Percentiles rank a stretch among this genome's conserved stretches.
Evolutionary conservation across 2,329 filamentous ascomycete species (phyloP).

Genomic region (Coniochaeta sp.): DNA sequence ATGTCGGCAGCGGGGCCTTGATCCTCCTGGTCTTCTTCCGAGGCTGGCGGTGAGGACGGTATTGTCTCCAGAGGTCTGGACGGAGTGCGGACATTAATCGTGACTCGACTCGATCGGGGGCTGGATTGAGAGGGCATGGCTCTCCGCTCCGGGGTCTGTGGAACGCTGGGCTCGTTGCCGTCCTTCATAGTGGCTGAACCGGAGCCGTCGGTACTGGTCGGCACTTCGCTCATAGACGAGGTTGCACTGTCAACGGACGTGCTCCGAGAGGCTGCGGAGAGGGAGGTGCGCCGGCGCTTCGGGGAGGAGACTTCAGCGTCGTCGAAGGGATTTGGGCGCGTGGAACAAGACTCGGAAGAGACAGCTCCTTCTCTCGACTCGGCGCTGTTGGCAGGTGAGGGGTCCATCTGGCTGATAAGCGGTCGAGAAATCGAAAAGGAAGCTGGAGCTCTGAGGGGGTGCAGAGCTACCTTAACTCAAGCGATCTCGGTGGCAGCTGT

Average conservation of each 20-base stretch:
- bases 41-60: conserved; percentile 37
- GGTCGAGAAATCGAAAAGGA: conserved; percentile 26
- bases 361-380: conserved; percentile 51
- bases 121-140: conserved; percentile 22
- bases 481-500: conserved; percentile 45
- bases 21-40: conserved; percentile 11
- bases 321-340: conserved; percentile 58
- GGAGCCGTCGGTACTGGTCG: not conserved
- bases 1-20: conserved; percentile 4
- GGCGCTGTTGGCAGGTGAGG: conserved; percentile 35
- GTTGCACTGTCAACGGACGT: conserved; percentile 39
- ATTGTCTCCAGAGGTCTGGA: conserved; percentile 30
- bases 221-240: conserved; percentile 14
- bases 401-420: conserved; percentile 45
- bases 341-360: conserved; percentile 57
- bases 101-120: conserved; percentile 39
- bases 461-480: conserved; percentile 43
- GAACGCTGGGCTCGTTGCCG: conserved; percentile 29
- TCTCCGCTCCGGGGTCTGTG: conserved; percentile 34
- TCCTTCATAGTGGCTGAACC: conserved; percentile 27
- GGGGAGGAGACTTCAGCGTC: conserved; percentile 48
- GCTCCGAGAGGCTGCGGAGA: conserved; percentile 43
- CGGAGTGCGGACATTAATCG: conserved; percentile 50
- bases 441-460: conserved; percentile 39
- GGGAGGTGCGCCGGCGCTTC: conserved; percentile 56